These are phyloP conservation scores for Debaryomyces fabryi DNA, from an alignment of 1,139 yeast genomes.

Conservation along the genomic window DNA sequence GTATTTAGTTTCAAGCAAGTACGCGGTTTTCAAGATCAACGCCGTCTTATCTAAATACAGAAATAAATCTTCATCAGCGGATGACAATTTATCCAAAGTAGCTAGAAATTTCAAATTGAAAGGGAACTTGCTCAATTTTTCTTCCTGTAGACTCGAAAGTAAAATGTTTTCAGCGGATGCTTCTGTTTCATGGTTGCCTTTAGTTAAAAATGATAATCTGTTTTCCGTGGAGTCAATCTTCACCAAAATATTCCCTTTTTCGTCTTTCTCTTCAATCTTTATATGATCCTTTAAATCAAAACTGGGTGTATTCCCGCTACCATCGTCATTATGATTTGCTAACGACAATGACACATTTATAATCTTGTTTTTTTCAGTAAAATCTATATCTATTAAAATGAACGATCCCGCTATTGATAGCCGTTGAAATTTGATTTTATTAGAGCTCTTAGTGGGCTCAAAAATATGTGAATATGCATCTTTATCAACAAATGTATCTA, in stretches of 20 bases:
- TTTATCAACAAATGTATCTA: constrained; percentile 48
- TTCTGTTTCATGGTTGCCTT: constrained; percentile 9
- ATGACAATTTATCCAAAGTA: constrained; percentile 38
- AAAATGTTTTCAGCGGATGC: constrained; percentile 33
- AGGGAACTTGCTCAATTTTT: constrained; percentile 37
- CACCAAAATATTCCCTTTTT: constrained; percentile 1
- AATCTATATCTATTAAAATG: constrained; percentile 47
- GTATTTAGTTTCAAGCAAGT: constrained; percentile 21
- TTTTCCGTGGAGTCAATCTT: constrained; percentile 13
- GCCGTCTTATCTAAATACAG: constrained; percentile 36
- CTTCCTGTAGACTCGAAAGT: constrained; percentile 26
- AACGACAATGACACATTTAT: constrained; percentile 39
- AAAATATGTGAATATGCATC: constrained; percentile 34
- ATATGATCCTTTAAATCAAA: constrained; percentile 1
- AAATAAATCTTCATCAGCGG: constrained; percentile 35
- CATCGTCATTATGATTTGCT: constrained; percentile 27
- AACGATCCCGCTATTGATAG: constrained; percentile 49
- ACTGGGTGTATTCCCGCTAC: neutral
- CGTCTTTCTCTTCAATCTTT: constrained; percentile 4
- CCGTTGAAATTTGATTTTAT: constrained; percentile 25
- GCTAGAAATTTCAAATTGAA: constrained; percentile 40
- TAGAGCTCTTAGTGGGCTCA: constrained; percentile 17
- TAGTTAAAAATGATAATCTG: constrained; percentile 8
- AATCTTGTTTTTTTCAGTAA: constrained; percentile 28
- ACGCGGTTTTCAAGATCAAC: constrained; percentile 28